Percentiles rank a stretch among this genome's conserved stretches.
Evolutionary conservation across 140 eudicot genomes (phyloP).

Genomic region (Cichorium intybus): DNA sequence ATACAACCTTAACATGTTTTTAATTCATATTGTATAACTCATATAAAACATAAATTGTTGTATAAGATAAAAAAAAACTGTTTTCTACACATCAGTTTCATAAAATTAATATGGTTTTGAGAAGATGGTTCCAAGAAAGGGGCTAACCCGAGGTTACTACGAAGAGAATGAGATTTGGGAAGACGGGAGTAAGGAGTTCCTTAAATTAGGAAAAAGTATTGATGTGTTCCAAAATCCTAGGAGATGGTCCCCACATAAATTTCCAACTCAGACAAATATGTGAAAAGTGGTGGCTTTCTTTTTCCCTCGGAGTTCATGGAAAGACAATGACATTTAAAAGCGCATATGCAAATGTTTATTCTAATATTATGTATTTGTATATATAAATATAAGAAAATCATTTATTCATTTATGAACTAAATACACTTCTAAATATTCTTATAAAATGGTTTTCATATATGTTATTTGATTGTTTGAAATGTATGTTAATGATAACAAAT

Average conservation of each 20-base stretch:
- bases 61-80: no score
- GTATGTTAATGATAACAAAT: no score
- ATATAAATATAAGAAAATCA: neutral
- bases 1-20: no score
- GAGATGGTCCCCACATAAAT: constrained; percentile 30
- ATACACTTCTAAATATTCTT: neutral
- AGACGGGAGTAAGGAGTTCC: neutral
- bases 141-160: neutral
- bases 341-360: neutral
- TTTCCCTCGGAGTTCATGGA: constrained; percentile 15
- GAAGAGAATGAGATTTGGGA: constrained; percentile 1
- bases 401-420: neutral
- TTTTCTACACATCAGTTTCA: no score
- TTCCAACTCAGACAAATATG: constrained; percentile 21
- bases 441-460: no score
- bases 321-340: constrained; percentile 22
- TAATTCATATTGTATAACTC: no score
- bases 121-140: constrained; percentile 7
- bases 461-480: neutral
- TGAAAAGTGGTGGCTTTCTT: constrained; percentile 24
- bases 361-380: neutral
- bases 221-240: constrained; percentile 29
- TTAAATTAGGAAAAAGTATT: constrained; percentile 10
- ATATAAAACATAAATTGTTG: no score
- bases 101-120: neutral